Base-by-base conservation (phyloP, 2,329 filamentous ascomycete species). In the Aspergillus glaucus region DNA sequence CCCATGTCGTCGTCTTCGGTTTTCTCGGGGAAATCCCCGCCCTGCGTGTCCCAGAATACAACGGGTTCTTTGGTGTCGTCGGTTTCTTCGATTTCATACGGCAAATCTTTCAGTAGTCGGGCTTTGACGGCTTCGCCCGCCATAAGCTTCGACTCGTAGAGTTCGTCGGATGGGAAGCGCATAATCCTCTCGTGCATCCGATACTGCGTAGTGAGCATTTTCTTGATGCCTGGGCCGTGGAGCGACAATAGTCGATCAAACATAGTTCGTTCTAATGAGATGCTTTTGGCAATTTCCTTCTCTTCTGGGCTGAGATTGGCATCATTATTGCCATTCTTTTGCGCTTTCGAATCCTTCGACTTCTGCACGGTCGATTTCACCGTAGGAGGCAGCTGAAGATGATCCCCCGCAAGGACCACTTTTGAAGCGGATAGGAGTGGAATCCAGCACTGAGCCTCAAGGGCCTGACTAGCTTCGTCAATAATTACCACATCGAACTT, bases 381-480 rank as follows among this genome's bases (percentile, higher is more conserved):
- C 0, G 92, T 97, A 12, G 93, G 93, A 17, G 92, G 91, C 47
- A 98, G 74, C 69, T 98, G 93, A 46, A 97, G 73, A 67, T 97
- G 93, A 64, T 98, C 93, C 43, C 93, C 93, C 1, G 93, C 93
- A 54, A 95, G 84, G 7, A 98, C 85, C 7, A 89, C 84, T 72
- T 96, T 97, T 0, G 88, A 75, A 36, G 78, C 88, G 37, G 81
- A 79, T 15, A 96, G 71, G 43, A 98, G 71, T 9, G 93, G 85
- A 45, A 97, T 91, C 93, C 93, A 98, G 71, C 91, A 96, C 68
- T 97, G 92, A 0, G 93, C 91, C 70, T 98, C 93, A 8, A 97
- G 76, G 2, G 93, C 93, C 67, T 98, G 93, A 65, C 88, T 94
- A 4, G 91, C 93, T 72, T 98, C 93, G 62, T 98, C 93, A 49